Percentiles rank a stretch among this genome's conserved stretches.
Evolutionary conservation across 176 grass and related monocot genomes (phyloP).

Genomic region (Zoysia pacifica): DNA sequence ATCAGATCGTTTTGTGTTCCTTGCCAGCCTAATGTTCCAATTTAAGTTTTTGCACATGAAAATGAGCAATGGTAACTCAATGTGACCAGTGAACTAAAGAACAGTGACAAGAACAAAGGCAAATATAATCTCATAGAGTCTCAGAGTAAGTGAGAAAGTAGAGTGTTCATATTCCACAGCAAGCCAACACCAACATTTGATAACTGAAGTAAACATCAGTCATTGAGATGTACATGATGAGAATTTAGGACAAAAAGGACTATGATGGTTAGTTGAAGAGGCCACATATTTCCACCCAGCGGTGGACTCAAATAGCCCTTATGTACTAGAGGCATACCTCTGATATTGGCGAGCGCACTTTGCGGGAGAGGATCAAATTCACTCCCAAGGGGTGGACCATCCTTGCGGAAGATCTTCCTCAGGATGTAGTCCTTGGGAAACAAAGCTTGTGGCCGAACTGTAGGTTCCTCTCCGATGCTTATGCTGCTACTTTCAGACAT

Average conservation of each 20-base stretch:
- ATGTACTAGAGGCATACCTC: slow-evolving; percentile 48
- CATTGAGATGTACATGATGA: not conserved
- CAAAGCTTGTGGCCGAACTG: slow-evolving; percentile 56
- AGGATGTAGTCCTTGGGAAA: slow-evolving; percentile 82
- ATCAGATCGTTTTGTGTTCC: slow-evolving; percentile 20
- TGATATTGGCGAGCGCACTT: slow-evolving; percentile 34
- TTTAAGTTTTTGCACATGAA: slow-evolving; percentile 22
- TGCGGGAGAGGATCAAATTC: slow-evolving; percentile 61
- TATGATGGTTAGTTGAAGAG: slow-evolving; percentile 7
- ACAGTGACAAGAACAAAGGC: slow-evolving; percentile 23
- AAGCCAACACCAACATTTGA: slow-evolving; percentile 19
- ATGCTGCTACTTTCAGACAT: slow-evolving; percentile 27
- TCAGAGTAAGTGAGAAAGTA: slow-evolving; percentile 10
- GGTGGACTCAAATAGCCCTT: not conserved
- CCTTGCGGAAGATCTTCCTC: slow-evolving; percentile 83
- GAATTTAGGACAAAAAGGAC: not conserved
- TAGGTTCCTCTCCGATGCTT: slow-evolving; percentile 46
- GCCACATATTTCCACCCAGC: slow-evolving; percentile 20
- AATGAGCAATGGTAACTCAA: slow-evolving; percentile 14
- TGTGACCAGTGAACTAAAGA: slow-evolving; percentile 4
- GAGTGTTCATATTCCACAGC: not conserved
- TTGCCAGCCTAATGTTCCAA: slow-evolving; percentile 10
- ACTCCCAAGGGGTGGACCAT: slow-evolving; percentile 75
- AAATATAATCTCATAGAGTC: not conserved
- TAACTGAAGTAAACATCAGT: not conserved